Base-by-base conservation (phyloP, 2,329 filamentous ascomycete genomes). In the Ophiostoma sp. region DNA sequence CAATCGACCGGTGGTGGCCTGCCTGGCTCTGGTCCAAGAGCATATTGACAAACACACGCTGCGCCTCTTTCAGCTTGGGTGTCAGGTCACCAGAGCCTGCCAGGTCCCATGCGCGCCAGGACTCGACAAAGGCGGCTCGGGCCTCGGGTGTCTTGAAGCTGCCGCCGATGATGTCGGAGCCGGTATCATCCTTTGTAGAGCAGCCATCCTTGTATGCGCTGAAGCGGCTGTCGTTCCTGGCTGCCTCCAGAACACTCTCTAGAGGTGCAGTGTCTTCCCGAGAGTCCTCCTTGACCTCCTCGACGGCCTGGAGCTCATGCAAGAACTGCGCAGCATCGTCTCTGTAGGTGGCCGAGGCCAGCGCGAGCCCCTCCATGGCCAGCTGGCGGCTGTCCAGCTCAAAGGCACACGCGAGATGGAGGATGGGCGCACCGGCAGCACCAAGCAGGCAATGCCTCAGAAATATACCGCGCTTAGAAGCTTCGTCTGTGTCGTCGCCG, bases 321-420 rank as follows among this genome's bases (percentile, higher is more conserved):
- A 67, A 20, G n/a, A 67, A 48, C 65, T 67, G 39, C 7, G 39
- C 65, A 1, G 39, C 39, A 20, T 48, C 65, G 20, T 81, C 81
- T 77, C 85, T 81, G 78, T 89, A 86, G 75, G 86, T 82, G 1
- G 82, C 80, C 10, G 85, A 82, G 0, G 89, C 83, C 72, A 97
- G 83, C 0, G 87, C 88, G 0, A 99, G 84, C 0, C 93, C 91
- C 81, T 99, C 95, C 80, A 97, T 95, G 67, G 89, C 94, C 27
- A 98, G 78, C 73, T 96, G 94, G 71, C 90, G 90, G 75, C 87
- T 95, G 72, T 91, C 87, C 75, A 98, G 84, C 81, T 99, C 94
- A 77, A 90, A 94, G 11, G 93, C 95, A 77, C 96, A 97, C n/a
- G 89, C 94, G 2, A 99, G 85, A 76, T 98, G 95, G 71, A 98